Evolutionary conservation across 1,284 basidiomycete genomes (phyloP), one percentile per base, ranked within the genome.

Genomic region (Anthracocystis setariae): DNA sequence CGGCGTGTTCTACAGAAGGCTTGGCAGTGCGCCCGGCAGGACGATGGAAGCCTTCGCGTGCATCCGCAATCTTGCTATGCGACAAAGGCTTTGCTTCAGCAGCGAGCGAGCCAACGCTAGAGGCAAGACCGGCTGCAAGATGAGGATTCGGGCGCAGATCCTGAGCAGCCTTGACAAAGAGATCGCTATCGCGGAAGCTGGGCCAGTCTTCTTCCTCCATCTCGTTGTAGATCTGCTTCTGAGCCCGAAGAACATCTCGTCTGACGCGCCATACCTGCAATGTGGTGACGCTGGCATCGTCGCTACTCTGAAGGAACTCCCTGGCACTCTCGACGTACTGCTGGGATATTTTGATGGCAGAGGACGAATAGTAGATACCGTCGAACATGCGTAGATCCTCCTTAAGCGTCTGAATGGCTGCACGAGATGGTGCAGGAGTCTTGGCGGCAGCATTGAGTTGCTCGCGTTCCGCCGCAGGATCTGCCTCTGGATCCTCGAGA

Each of bases 191-290:
- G 75, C 90, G 88, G 81, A 98, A 98, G 8, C 89, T 89, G 45
- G 91, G 89, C 83, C 94, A 96, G 81, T 96, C 93, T 52, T 91
- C 73, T 35, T 82, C 90, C 73, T 92, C 90, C 92, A 98, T 94
- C 52, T 91, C 88, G 27, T 89, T 87, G 77, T 94, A 92, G 1
- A 94, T 89, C 71, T 94, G 91, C 58, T 87, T 86, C 80, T 98
- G 95, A 1, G 92, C 89, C 3, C 91, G 84, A 83, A 96, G 89
- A 17, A 97, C 90, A 63, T 89, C 90, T 46, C 88, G 86, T 7
- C 91, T 88, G 40, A 70, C 74, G 21, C 61, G 50, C 46, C 37
- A 57, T 8, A 77, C 57, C 23, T 78, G 59, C 48, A 57, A 46
- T 3, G 59, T 54, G 7, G 61, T 62, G 46, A 65, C 32, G 86